Conservation (phyloP, 2,329 filamentous ascomycete species). For the Apiospora koreana region DNA sequence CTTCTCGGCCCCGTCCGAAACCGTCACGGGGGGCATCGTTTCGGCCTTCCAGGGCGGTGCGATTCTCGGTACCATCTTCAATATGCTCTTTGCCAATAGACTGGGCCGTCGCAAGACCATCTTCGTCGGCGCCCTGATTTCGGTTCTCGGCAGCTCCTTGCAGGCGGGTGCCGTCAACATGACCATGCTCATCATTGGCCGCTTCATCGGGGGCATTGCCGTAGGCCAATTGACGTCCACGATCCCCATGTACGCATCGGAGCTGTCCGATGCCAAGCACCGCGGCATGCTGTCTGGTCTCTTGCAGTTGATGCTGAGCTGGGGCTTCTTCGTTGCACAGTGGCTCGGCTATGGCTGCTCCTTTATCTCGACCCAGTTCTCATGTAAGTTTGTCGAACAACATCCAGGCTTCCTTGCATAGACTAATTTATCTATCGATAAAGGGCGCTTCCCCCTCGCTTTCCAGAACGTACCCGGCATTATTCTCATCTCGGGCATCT, state of each 20-base stretch:
- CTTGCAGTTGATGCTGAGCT: conserved; percentile 81
- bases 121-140: conserved; percentile 68
- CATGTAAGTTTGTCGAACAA: background rate
- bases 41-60: conserved; percentile 74
- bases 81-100: conserved; percentile 57
- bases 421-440: background rate
- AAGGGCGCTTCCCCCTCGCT: conserved; percentile 62
- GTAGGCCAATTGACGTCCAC: conserved; percentile 47
- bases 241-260: conserved; percentile 71
- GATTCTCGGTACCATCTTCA: conserved; percentile 62
- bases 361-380: conserved; percentile 31
- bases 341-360: conserved; percentile 69
- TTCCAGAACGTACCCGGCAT: conserved; percentile 71
- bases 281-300: conserved; percentile 73
- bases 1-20: conserved; percentile 34
- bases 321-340: conserved; percentile 70
- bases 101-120: conserved; percentile 69
- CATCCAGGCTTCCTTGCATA: background rate
- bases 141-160: conserved; percentile 70
- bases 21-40: conserved; percentile 64
- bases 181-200: conserved; percentile 67
- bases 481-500: conserved; percentile 64
- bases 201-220: conserved; percentile 70
- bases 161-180: conserved; percentile 67
- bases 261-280: conserved; percentile 76